Evolutionary conservation across 805 yeast species (phyloP).

Genomic region (Candida xiaguanensis): DNA sequence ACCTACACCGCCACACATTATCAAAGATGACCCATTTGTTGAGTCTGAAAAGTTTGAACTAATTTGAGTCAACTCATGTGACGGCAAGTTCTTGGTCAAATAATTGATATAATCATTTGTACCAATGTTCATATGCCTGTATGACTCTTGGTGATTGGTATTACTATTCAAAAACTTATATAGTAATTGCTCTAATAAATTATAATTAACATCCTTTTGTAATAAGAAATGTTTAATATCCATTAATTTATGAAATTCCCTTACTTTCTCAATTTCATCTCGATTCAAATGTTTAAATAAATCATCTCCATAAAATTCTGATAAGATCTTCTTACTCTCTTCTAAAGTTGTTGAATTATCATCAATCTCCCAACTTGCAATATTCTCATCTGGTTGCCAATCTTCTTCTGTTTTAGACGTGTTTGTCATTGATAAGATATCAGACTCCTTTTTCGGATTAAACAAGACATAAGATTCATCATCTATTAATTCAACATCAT

Average conservation of each 20-base stretch:
- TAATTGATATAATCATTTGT: slow-evolving; percentile 13
- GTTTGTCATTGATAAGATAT: slow-evolving; percentile 25
- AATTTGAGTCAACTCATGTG: slow-evolving; percentile 8
- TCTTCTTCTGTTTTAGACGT: slow-evolving; percentile 9
- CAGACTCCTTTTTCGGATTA: slow-evolving; percentile 23
- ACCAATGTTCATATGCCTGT: slow-evolving; percentile 6
- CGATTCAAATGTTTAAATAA: slow-evolving; percentile 20
- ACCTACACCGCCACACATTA: slow-evolving; percentile 17
- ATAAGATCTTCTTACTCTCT: slow-evolving; percentile 12
- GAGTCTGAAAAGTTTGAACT: slow-evolving; percentile 11
- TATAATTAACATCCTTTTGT: slow-evolving; percentile 3
- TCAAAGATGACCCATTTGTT: slow-evolving; percentile 18
- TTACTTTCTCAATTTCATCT: slow-evolving; percentile 23
- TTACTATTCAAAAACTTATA: slow-evolving; percentile 3
- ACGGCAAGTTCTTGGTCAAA: slow-evolving; percentile 10
- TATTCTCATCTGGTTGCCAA: slow-evolving; percentile 22
- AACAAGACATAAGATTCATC: slow-evolving; percentile 23
- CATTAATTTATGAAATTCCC: slow-evolving; percentile 17
- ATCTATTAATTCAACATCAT: slow-evolving; percentile 12
- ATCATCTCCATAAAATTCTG: slow-evolving; percentile 30
- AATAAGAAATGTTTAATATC: slow-evolving; percentile 10
- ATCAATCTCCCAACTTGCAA: slow-evolving; percentile 36
- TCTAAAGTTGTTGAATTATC: neutral
- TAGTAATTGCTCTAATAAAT: slow-evolving; percentile 8
- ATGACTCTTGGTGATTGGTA: neutral